Percentiles rank a stretch among this genome's conserved stretches.
These are phyloP conservation scores for Hypomyces perniciosus DNA, from an alignment of 2,329 filamentous ascomycete species.

Conservation along the genomic window DNA sequence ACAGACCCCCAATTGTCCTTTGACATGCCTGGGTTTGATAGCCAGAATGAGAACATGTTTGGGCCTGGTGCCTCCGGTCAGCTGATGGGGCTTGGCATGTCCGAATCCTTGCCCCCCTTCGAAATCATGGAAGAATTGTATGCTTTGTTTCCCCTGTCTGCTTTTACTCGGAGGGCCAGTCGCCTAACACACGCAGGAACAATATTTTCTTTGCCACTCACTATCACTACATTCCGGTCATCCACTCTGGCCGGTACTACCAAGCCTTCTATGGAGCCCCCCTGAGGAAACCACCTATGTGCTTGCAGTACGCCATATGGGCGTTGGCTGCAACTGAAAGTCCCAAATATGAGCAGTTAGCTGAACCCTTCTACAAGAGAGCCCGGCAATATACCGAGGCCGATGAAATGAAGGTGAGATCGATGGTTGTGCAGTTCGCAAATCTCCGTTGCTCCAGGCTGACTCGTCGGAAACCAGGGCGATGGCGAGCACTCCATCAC, in stretches of 20 bases:
- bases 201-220: constrained; percentile 69
- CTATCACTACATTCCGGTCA: constrained; percentile 66
- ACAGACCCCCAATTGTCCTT: constrained; percentile 13
- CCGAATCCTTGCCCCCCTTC: constrained; percentile 72
- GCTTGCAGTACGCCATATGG: constrained; percentile 83
- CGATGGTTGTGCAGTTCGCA: neutral
- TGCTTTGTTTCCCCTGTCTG: constrained; percentile 21
- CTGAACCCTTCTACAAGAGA: constrained; percentile 74
- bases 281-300: constrained; percentile 73
- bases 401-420: constrained; percentile 69
- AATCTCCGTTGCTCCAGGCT: too few species aligned
- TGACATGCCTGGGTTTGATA: constrained; percentile 13
- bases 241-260: constrained; percentile 71
- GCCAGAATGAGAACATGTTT: constrained; percentile 12
- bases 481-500: constrained; percentile 75
- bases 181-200: constrained; percentile 44
- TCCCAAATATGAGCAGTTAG: constrained; percentile 64
- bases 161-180: neutral
- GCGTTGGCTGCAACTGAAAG: constrained; percentile 66
- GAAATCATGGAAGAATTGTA: constrained; percentile 81
- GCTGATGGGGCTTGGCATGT: constrained; percentile 72
- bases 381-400: constrained; percentile 76
- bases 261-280: constrained; percentile 66
- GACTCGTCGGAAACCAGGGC: constrained; percentile 37
- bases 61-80: constrained; percentile 17